A percentile compares a stretch with the other conserved stretches of the same genome.
phyloP scores from a whole-genome alignment of 352 stramenopile species.

The Saprolegnia diclina region DNA sequence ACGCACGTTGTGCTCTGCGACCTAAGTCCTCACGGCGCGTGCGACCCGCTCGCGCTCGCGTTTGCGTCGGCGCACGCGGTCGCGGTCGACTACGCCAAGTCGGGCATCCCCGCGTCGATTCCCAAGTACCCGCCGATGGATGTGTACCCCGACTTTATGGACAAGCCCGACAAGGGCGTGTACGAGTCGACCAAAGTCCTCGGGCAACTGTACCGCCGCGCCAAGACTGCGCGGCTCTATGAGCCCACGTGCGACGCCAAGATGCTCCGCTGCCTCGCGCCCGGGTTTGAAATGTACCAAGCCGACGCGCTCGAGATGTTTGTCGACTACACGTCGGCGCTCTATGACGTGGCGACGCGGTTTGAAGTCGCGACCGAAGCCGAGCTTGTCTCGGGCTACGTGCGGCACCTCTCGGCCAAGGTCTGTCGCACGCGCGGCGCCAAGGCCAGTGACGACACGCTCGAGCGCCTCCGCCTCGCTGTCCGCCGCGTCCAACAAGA shows the following conservation, averaged over 20 bases:
- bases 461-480: slow-evolving; percentile 35
- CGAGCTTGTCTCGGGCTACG: slow-evolving; percentile 55
- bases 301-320: slow-evolving; percentile 34
- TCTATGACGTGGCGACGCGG: slow-evolving; percentile 43
- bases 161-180: slow-evolving; percentile 52
- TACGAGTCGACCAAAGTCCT: slow-evolving; percentile 70
- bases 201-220: slow-evolving; percentile 67
- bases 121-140: slow-evolving; percentile 46
- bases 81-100: slow-evolving; percentile 53
- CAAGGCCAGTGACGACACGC: slow-evolving; percentile 59
- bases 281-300: slow-evolving; percentile 48
- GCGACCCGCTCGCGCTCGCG: slow-evolving; percentile 39
- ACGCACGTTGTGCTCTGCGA: slow-evolving; percentile 68
- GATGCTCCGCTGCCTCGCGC: slow-evolving; percentile 48
- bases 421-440: slow-evolving; percentile 50
- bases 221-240: slow-evolving; percentile 40
- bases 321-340: slow-evolving; percentile 67
- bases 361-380: slow-evolving; percentile 55
- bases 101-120: slow-evolving; percentile 39
- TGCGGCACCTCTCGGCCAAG: slow-evolving; percentile 30
- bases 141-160: slow-evolving; percentile 78
- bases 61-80: slow-evolving; percentile 60
- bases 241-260: slow-evolving; percentile 39
- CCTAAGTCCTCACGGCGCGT: slow-evolving; percentile 43
- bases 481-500: background rate